Percentiles rank a stretch among this genome's conserved stretches.
Conservation (phyloP, 2,329 filamentous ascomycete genomes). For the Emergomyces pasteurianus region DNA sequence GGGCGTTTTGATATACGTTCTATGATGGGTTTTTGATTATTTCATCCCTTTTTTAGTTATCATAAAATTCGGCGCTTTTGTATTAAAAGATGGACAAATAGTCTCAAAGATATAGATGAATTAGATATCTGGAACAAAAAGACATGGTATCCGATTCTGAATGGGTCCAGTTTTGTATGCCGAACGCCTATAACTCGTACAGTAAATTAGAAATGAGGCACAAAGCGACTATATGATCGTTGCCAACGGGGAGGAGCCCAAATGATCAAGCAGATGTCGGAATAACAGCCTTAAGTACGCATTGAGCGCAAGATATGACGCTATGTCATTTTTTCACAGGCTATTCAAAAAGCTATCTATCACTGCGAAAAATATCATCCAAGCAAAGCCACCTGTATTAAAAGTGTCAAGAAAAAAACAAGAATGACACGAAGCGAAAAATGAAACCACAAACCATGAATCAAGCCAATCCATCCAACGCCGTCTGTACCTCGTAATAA, state of each 20-base stretch:
- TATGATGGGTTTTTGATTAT: neutral
- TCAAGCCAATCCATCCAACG: neutral
- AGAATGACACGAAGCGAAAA: neutral
- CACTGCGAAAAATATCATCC: neutral
- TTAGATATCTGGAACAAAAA: neutral
- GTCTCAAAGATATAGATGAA: neutral
- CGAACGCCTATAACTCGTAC: no score
- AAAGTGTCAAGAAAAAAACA: neutral
- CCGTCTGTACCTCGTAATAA: neutral
- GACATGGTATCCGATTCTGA: neutral
- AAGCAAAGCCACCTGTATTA: no score
- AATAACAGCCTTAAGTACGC: neutral
- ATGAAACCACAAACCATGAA: neutral
- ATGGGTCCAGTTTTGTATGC: neutral
- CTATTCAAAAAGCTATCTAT: neutral
- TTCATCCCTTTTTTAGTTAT: neutral
- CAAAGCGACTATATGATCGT: neutral
- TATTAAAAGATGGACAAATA: neutral
- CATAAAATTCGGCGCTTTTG: neutral
- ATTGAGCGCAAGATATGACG: neutral
- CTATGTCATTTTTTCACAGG: neutral
- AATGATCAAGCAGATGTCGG: neutral
- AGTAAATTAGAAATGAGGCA: neutral
- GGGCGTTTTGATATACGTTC: neutral
- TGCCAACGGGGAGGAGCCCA: no score